Evolutionary conservation across 2,329 filamentous ascomycete genomes (phyloP).

Genomic region (Huntiella decipiens): DNA sequence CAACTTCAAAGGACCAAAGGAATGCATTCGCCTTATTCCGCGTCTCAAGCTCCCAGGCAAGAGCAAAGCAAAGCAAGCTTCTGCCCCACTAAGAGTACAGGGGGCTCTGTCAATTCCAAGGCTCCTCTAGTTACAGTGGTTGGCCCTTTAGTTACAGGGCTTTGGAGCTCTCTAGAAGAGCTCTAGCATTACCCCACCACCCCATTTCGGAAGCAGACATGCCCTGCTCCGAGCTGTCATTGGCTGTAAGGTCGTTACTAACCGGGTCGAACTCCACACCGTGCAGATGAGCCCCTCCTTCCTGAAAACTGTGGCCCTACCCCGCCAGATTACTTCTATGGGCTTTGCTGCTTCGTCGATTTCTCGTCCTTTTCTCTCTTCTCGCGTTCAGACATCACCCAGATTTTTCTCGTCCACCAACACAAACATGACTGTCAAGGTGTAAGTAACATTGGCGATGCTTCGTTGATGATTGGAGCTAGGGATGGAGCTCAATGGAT

Average conservation of each 20-base stretch:
- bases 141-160: too few relatives aligned
- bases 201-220: conserved; percentile 7
- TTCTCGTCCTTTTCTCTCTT: conserved; percentile 22
- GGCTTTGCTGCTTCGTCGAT: conserved; percentile 20
- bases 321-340: conserved; percentile 21
- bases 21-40: too few relatives aligned
- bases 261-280: conserved; percentile 22
- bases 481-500: background rate
- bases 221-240: conserved; percentile 13
- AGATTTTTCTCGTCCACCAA: conserved; percentile 35
- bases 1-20: too few relatives aligned
- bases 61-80: too few relatives aligned
- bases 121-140: too few relatives aligned
- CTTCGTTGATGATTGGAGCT: background rate
- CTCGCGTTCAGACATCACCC: conserved; percentile 18
- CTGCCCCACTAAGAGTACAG: too few relatives aligned
- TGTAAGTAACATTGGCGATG: conserved; percentile 30
- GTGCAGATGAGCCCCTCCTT: conserved; percentile 27
- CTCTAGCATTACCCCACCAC: background rate
- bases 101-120: too few relatives aligned
- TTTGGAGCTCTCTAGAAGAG: too few relatives aligned
- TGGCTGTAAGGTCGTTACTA: conserved; percentile 18
- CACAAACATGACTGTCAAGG: conserved; percentile 52
- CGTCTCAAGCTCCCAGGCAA: too few relatives aligned
- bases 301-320: conserved; percentile 21